Conservation (phyloP, 2,329 filamentous ascomycete genomes). For the Dactylellina parvicollis region DNA sequence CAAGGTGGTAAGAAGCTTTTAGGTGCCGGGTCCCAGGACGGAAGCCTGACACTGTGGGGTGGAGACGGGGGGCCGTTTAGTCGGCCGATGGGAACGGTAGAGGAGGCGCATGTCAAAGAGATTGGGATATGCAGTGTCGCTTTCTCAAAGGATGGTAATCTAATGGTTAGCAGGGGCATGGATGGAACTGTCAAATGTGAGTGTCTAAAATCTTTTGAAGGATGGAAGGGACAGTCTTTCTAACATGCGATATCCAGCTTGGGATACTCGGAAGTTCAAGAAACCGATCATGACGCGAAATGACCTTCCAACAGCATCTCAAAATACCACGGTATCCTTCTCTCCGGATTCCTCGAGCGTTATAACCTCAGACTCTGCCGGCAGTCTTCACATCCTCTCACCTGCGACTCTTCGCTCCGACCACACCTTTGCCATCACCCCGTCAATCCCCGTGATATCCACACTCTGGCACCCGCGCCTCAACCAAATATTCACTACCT, state of each 20-base stretch:
- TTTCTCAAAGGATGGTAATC: conserved; percentile 87
- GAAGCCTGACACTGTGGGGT: conserved; percentile 88
- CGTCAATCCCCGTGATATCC: conserved; percentile 80
- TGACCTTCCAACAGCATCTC: conserved; percentile 82
- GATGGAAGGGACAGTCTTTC: too few species aligned
- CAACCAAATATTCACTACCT: conserved; percentile 95
- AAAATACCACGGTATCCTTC: conserved; percentile 87
- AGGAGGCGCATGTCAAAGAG: conserved; percentile 80
- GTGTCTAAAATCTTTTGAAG: conserved; percentile 8
- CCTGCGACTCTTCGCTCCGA: conserved; percentile 88
- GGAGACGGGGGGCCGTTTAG: conserved; percentile 82
- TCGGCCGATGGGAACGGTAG: conserved; percentile 82
- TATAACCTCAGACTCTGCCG: conserved; percentile 85
- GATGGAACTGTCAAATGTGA: conserved; percentile 65
- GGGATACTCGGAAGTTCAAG: conserved; percentile 97
- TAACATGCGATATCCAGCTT: conserved; percentile 64
- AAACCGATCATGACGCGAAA: conserved; percentile 80
- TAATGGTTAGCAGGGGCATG: conserved; percentile 83
- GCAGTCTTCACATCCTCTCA: conserved; percentile 91
- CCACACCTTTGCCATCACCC: conserved; percentile 86
- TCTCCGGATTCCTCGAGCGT: conserved; percentile 84
- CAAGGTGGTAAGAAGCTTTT: conserved; percentile 81
- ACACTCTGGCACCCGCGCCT: conserved; percentile 93
- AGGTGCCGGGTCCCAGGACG: conserved; percentile 84
- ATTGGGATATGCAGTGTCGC: conserved; percentile 94